These are phyloP conservation scores for Celoporthe dispersa DNA, from an alignment of 2,329 filamentous ascomycete genomes.

Conservation along the genomic window DNA sequence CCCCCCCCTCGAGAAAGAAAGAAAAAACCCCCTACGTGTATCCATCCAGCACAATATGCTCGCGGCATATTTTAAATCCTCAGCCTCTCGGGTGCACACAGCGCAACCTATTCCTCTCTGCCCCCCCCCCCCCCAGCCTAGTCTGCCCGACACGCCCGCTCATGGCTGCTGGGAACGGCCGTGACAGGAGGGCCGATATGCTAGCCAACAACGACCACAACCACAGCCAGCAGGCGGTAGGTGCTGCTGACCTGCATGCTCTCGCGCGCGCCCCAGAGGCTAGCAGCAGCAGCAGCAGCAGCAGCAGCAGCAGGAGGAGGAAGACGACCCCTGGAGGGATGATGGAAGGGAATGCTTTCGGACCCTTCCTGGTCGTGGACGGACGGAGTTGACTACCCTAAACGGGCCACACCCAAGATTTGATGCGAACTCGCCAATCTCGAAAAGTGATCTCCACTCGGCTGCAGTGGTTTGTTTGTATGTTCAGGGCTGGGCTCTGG, in stretches of 20 bases:
- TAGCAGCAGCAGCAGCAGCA: neutral
- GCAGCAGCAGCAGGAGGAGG: neutral
- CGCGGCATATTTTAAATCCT: neutral
- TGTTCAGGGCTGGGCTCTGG: neutral
- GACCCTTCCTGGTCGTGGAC: neutral
- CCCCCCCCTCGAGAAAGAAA: neutral
- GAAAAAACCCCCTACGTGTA: too few relatives aligned
- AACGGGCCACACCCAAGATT: slow-evolving; percentile 14
- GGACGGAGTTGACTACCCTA: slow-evolving; percentile 6
- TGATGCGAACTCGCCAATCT: slow-evolving; percentile 30
- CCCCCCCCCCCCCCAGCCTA: too few relatives aligned
- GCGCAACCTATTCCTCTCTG: neutral
- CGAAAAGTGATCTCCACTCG: slow-evolving; percentile 11
- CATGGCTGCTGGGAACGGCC: too few relatives aligned
- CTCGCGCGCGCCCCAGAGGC: too few relatives aligned
- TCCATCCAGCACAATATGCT: neutral
- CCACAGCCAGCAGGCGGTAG: too few relatives aligned
- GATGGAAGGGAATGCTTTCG: neutral
- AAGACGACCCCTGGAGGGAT: neutral
- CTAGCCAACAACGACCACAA: neutral
- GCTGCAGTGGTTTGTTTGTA: neutral
- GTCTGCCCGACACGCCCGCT: too few relatives aligned
- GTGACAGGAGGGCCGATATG: too few relatives aligned
- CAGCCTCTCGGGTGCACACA: too few relatives aligned
- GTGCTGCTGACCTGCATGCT: too few relatives aligned